Base-by-base conservation (phyloP, 2,329 filamentous ascomycete genomes). In the Epichloe hybrida region DNA sequence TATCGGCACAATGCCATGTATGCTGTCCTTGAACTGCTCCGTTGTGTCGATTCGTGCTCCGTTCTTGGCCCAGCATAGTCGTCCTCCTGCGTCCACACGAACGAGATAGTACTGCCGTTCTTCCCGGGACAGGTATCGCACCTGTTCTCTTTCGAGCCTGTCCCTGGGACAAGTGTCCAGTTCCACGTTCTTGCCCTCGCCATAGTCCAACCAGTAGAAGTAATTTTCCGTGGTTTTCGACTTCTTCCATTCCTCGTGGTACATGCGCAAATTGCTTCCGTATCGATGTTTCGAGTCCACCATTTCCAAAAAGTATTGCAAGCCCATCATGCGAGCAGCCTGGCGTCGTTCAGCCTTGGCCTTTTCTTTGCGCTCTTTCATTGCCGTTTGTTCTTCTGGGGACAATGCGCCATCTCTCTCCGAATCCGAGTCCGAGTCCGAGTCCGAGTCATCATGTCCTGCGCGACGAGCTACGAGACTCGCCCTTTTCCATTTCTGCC, bases 151-250 rank as follows among this genome's bases (percentile, higher is more conserved):
- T 48, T 93, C 86, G 6, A 95, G 71, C 13, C 80, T 73, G 53
- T 86, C 83, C 37, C 90, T 75, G 1, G 88, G 83, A 55, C 88
- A 88, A 0, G 79, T 75, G 3, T 80, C 76, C 12, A 91, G 70
- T 55, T 91, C 84, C 42, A 93, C 63, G 39, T 77, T 65, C 57
- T 72, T 80, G 0, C 90, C 90, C 46, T 83, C 83, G 5, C 90
- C 90, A 52, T 85, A 74, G 62, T 96, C 90, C 1, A 95, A 73
- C 89, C 90, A 95, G 68, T 89, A 91, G 65, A 95, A 95, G 74
- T 90, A 96, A 62, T 93, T 95, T 63, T 95, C 84, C 4, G 81
- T 78, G 0, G 88, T 91, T 31, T 73, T 73, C 1, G 80, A 72
- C 53, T 77, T 79, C 64, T 88, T 88, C 90, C 90, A 96, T 56